These are phyloP conservation scores for Candida multigemmis DNA, from an alignment of 805 yeast genomes.

Conservation along the genomic window DNA sequence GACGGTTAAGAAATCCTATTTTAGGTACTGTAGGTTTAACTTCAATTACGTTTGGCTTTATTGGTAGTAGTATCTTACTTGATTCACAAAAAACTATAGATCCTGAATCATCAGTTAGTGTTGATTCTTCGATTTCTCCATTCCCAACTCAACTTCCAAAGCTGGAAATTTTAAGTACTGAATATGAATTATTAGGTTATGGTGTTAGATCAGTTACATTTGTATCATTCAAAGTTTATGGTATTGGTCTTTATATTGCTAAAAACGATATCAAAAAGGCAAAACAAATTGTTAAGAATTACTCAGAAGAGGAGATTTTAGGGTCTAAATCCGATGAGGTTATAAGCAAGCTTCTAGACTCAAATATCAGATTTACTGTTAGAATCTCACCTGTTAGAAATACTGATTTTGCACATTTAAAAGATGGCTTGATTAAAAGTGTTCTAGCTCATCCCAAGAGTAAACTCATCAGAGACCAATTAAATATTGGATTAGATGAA, in stretches of 20 bases:
- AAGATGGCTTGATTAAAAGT: constrained; percentile 83
- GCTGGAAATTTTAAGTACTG: constrained; percentile 12
- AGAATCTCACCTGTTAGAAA: constrained; percentile 81
- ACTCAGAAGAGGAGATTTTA: constrained; percentile 23
- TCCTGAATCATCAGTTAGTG: constrained; percentile 21
- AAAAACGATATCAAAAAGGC: constrained; percentile 39
- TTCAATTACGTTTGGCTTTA: too few relatives aligned
- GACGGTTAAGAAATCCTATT: too few relatives aligned
- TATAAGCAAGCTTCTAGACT: constrained; percentile 46
- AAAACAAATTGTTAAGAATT: constrained; percentile 25
- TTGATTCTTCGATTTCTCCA: constrained; percentile 43
- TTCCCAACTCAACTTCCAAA: constrained; percentile 23
- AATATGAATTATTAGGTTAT: constrained; percentile 57
- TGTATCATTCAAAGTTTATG: constrained; percentile 75
- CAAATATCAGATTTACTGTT: constrained; percentile 55
- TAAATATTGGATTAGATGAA: constrained; percentile 55
- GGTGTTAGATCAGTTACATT: constrained; percentile 85
- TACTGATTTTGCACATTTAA: constrained; percentile 83
- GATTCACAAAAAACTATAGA: not conserved
- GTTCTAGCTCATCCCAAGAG: constrained; percentile 59
- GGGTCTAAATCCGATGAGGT: constrained; percentile 39
- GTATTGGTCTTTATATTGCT: constrained; percentile 74
- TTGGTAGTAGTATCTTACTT: too few relatives aligned
- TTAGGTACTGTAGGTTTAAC: too few relatives aligned
- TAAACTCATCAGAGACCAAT: constrained; percentile 31